Conservation (phyloP, 208 protist genomes). For the Trypanosoma rangeli region DNA sequence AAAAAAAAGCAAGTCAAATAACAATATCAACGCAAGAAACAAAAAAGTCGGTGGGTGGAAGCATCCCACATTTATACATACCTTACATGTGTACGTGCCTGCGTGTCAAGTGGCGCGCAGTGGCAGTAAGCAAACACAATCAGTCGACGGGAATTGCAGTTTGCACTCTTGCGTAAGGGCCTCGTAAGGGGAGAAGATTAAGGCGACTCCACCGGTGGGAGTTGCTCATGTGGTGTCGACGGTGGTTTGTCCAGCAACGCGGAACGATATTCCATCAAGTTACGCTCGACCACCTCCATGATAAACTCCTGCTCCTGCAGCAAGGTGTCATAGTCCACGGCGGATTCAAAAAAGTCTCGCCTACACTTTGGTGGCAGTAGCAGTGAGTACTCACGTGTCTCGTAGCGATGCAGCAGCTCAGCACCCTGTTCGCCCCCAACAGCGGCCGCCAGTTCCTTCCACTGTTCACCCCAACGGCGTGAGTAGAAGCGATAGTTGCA, state of each 20-base stretch:
- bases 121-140: background rate
- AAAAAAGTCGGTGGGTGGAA: background rate
- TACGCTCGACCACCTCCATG: slow-evolving; percentile 9
- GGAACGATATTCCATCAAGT: slow-evolving; percentile 3
- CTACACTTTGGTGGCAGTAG: slow-evolving; percentile 23
- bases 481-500: slow-evolving; percentile 50
- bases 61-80: background rate
- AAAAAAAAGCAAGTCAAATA: no score
- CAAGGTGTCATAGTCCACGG: slow-evolving; percentile 33
- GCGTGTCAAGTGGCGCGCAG: background rate
- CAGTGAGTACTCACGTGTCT: slow-evolving; percentile 11
- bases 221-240: background rate
- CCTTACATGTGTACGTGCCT: background rate
- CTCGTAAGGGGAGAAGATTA: background rate
- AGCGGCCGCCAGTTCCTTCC: slow-evolving; percentile 18
- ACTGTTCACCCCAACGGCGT: slow-evolving; percentile 31
- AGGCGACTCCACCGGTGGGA: background rate
- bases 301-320: slow-evolving; percentile 27
- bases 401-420: slow-evolving; percentile 19
- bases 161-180: background rate
- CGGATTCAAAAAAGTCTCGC: slow-evolving; percentile 31
- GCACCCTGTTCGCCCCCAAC: slow-evolving; percentile 30
- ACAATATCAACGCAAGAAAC: no score
- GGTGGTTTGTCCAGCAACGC: background rate
- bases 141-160: background rate